These are phyloP conservation scores for Xylariaceae sp. DNA, from an alignment of 2,329 filamentous ascomycete genomes.

Conservation along the genomic window DNA sequence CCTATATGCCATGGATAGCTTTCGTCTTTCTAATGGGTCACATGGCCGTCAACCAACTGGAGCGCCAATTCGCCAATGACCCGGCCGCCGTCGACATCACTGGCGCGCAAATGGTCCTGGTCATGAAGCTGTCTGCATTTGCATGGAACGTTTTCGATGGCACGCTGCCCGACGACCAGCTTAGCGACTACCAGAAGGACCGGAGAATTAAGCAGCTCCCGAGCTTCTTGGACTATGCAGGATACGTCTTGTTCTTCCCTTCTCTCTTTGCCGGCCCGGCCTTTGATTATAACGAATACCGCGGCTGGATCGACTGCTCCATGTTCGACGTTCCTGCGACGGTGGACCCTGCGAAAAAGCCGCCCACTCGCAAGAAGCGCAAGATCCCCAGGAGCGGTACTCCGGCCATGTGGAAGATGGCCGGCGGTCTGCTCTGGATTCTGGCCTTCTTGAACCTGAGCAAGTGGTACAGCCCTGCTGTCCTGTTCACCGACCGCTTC, in stretches of 20 bases:
- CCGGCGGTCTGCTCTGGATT: conserved; percentile 72
- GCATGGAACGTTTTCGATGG: conserved; percentile 98
- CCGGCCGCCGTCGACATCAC: conserved; percentile 77
- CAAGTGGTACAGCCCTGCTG: conserved; percentile 56
- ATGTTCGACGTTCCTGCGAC: conserved; percentile 86
- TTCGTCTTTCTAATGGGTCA: conserved; percentile 95
- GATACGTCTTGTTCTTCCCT: conserved; percentile 94
- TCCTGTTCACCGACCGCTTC: conserved; percentile 62
- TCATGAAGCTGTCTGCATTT: conserved; percentile 96
- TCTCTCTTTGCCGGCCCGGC: conserved; percentile 83
- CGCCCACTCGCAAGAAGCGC: conserved; percentile 81
- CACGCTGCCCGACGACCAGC: conserved; percentile 66
- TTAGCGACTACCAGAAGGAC: conserved; percentile 84
- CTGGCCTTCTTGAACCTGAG: conserved; percentile 69
- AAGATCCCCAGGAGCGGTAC: conserved; percentile 87
- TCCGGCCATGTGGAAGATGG: conserved; percentile 73
- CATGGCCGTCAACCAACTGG: conserved; percentile 85
- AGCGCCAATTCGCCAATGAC: conserved; percentile 65
- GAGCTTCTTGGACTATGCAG: conserved; percentile 70
- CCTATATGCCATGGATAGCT: conserved; percentile 95
- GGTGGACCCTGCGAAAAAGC: conserved; percentile 78
- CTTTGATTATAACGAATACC: conserved; percentile 93
- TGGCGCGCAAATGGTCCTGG: conserved; percentile 92
- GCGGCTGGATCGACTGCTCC: conserved; percentile 82
- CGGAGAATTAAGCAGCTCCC: conserved; percentile 73